phyloP scores from a whole-genome alignment of 1,139 yeast genomes.

The Torulaspora pretoriensis region DNA sequence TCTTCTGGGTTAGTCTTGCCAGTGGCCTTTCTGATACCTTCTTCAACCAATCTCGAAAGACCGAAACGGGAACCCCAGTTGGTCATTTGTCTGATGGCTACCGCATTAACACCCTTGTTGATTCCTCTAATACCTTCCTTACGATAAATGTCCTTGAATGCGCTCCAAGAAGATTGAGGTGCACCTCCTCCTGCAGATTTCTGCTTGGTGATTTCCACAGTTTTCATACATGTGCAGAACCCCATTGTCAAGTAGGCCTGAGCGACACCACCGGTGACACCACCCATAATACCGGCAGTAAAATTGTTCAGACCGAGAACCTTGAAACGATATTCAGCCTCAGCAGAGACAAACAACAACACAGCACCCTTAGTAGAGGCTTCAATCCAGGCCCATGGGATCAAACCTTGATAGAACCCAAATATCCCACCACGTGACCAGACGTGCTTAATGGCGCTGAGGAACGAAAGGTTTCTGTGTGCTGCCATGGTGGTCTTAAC shows the following conservation, averaged over 20 bases:
- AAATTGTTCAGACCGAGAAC: conserved; percentile 65
- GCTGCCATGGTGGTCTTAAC: conserved; percentile 98
- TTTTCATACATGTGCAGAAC: conserved; percentile 96
- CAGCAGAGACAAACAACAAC: conserved; percentile 87
- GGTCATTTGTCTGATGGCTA: conserved; percentile 96
- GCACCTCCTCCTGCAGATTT: conserved; percentile 69
- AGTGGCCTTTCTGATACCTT: conserved; percentile 59
- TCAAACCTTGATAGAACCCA: conserved; percentile 94
- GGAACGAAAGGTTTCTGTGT: conserved; percentile 65
- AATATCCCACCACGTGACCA: conserved; percentile 90
- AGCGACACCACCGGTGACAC: conserved; percentile 93
- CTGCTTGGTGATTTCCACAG: conserved; percentile 89
- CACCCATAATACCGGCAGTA: conserved; percentile 88
- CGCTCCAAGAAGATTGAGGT: conserved; percentile 77
- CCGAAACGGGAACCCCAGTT: conserved; percentile 99
- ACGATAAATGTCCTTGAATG: conserved; percentile 74
- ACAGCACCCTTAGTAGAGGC: conserved; percentile 99
- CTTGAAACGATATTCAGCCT: conserved; percentile 76
- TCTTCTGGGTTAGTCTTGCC: conserved; percentile 57
- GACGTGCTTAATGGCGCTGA: conserved; percentile 67
- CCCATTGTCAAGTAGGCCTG: conserved; percentile 93
- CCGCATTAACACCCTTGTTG: conserved; percentile 98
- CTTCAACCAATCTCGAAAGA: conserved; percentile 86
- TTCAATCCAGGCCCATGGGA: conserved; percentile 99
- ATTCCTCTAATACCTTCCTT: conserved; percentile 91